Base-by-base conservation (phyloP, 2,329 filamentous ascomycete genomes). In the Tolypocladium ovalisporum region DNA sequence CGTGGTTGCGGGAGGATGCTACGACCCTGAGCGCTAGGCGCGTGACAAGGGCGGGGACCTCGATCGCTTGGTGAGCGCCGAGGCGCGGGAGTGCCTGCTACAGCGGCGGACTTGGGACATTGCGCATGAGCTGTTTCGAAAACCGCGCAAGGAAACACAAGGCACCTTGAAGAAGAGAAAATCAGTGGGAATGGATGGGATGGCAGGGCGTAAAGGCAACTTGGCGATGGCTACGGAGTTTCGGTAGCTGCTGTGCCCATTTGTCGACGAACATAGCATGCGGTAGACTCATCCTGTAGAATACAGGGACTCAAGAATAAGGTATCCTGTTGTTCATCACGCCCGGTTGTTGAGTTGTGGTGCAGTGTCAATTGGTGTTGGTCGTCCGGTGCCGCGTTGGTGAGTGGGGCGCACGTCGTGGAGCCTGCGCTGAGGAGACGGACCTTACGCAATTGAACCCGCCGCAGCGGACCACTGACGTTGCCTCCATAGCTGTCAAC, bases 1-100 rank as follows among this genome's bases (percentile, higher is more conserved):
- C 62, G 87, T 97, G 15, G 79, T 97, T 60, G 91, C 91, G 27
- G 90, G 89, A 52, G 90, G 92, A 29, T 86, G 82, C 66, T 86
- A 84, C 64, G 79, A 84, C 55, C 78, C 81, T 40, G 77, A 81
- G 62, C 71, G 73, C 59, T 76, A 73, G 67, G 22, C 49, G 34
- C 52, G 32, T 29, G 52, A 54, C 9, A 13, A 54, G 34, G 34
- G n/a, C 34, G 52, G 49, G 19, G n/a, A 53, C 3, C 17, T 34
- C 29, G 37, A 49, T 35, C 44, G 24, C 15, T 12, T 17, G 17
- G 12, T 27, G n/a, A 32, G 24, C 8, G 12, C 24, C 13, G 36
- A 40, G n/a, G n/a, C n/a, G n/a, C 55, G 56, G 56, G n/a, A 27
- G 10, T 40, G 22, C 6, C 10, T 55, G 22, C 29, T 37, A 15